Evolutionary conservation across 2,329 filamentous ascomycete genomes (phyloP), one percentile per base, ranked within the genome.

Genomic region (Sclerotinia subarctica): DNA sequence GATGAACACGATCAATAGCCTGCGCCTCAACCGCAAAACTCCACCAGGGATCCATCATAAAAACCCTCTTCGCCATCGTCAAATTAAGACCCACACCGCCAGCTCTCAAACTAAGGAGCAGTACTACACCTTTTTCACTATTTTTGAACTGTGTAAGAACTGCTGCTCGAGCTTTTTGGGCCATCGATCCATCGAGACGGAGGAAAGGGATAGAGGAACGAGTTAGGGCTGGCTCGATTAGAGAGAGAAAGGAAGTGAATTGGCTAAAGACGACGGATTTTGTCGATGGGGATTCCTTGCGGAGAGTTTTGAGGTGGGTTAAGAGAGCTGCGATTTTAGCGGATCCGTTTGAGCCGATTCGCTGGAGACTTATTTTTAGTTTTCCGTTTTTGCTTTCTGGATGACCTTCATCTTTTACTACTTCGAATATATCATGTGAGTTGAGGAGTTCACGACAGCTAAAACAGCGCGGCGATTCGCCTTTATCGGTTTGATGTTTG

Each of bases 41-140:
- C 95, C 95, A 99, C 95, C 95, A 99, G 0, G 95, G 95, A 79
- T 99, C 95, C 95, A 99, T 98, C 91, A 99, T 96, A 81, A 90
- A 99, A 6, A 99, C 96, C 66, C 92, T 84, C 71, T 90, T 92
- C 7, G 95, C 95, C 72, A 89, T 89, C 0, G 94, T 98, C 70
- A 99, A 80, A 76, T 99, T 99, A 54, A 99, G 83, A 0, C 95
- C 95, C 0, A 99, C 95, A 32, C 95, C 96, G 5, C 96, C 95
- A 0, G 96, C 95, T 26, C 93, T 86, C 67, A 99, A 82, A 74
- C 90, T 94, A 64, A 99, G 86, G 1, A 99, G 83, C 5, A 99
- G 82, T 1, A 99, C 86, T 2, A 86, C 86, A 32, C 92, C 92
- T 60, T 85, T 87, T 2, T 81, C 78, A 68, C 82, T 78, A 63